phyloP scores from a whole-genome alignment of 75 land plant species.

The Chamaecyparis obtusa region DNA sequence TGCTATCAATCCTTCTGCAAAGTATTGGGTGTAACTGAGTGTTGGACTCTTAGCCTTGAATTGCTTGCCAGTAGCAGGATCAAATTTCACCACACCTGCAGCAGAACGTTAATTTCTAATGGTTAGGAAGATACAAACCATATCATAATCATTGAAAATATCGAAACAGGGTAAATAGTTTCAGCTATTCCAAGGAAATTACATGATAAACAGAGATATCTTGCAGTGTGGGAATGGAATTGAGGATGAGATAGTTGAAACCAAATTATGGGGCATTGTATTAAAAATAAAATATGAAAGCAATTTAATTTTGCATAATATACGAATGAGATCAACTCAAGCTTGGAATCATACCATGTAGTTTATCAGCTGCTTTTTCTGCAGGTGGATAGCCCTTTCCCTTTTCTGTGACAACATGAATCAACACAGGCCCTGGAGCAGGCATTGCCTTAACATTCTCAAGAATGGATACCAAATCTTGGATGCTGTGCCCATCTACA shows the following conservation, averaged over 20 bases:
- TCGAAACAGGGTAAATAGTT: not conserved
- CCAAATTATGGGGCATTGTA: not conserved
- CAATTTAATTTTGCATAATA: not conserved
- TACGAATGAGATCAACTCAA: not conserved
- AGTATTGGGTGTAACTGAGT: constrained; percentile 78
- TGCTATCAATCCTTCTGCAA: constrained; percentile 73
- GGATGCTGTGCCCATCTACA: constrained; percentile 79
- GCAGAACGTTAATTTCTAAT: not conserved
- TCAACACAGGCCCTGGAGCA: constrained; percentile 81
- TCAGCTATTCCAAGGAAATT: not conserved
- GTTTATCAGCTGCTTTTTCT: constrained; percentile 75
- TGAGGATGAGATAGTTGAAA: not conserved
- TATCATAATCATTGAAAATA: not conserved
- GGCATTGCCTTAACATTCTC: constrained; percentile 64
- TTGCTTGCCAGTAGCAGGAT: constrained; percentile 75
- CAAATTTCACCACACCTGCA: constrained; percentile 85
- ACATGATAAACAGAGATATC: not conserved
- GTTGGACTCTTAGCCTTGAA: constrained; percentile 59
- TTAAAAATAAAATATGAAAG: not conserved
- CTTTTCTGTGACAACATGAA: constrained; percentile 83
- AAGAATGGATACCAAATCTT: constrained; percentile 65
- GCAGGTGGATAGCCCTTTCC: constrained; percentile 85
- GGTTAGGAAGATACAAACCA: not conserved
- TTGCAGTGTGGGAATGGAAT: not conserved
- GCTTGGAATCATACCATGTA: constrained; percentile 56